phyloP scores from a whole-genome alignment of 257 asterid genomes.

The Nicotiana attenuata region DNA sequence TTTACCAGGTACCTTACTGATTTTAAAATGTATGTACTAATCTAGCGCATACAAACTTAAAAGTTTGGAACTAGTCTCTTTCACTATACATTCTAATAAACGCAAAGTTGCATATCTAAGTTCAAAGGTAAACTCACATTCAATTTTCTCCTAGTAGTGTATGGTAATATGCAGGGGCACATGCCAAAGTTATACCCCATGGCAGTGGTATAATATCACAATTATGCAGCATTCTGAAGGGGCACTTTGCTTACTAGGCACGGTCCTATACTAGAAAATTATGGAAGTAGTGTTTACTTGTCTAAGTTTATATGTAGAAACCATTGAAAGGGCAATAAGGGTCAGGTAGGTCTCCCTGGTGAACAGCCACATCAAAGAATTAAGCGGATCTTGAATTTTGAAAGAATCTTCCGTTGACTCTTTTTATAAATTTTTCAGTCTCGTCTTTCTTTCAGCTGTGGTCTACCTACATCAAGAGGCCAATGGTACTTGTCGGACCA shows the following conservation, averaged over 20 bases:
- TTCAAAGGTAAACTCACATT: background rate
- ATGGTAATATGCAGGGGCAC: background rate
- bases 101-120: background rate
- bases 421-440: background rate
- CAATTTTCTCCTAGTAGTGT: background rate
- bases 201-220: background rate
- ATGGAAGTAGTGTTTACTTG: background rate
- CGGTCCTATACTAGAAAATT: background rate
- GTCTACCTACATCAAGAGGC: constrained; percentile 64
- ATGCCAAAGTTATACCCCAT: background rate
- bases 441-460: constrained; percentile 47
- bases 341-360: background rate
- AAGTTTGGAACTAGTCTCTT: background rate
- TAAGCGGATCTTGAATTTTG: background rate
- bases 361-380: background rate
- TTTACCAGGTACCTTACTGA: constrained; percentile 25
- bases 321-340: background rate
- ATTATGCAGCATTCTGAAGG: background rate
- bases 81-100: background rate
- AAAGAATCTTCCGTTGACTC: background rate
- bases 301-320: background rate
- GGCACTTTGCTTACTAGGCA: background rate
- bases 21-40: background rate
- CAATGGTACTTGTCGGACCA: constrained; percentile 90
- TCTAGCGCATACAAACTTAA: background rate